Percentiles rank a stretch among this genome's conserved stretches.
Conservation (phyloP, 2,329 filamentous ascomycete genomes). For the Penicillium sclerotigenum region DNA sequence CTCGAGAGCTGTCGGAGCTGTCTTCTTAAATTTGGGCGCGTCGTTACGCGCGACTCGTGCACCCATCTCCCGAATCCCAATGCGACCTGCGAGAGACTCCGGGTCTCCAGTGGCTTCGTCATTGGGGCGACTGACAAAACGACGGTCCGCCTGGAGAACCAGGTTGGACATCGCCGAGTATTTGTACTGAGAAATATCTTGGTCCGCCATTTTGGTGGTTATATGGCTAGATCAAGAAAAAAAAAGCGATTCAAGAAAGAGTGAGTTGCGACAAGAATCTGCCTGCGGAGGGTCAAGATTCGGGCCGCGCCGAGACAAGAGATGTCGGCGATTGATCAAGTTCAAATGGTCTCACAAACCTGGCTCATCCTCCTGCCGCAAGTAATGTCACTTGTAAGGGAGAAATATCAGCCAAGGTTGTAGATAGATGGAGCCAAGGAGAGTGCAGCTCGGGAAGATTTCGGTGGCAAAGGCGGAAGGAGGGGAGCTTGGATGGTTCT, state of each 20-base stretch:
- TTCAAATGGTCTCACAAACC: constrained; percentile 35
- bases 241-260: constrained; percentile 17
- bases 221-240: constrained; percentile 10
- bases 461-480: constrained; percentile 38
- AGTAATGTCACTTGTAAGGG: constrained; percentile 26
- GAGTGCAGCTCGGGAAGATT: constrained; percentile 34
- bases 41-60: constrained; percentile 73
- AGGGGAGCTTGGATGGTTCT: constrained; percentile 24
- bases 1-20: constrained; percentile 66
- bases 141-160: constrained; percentile 98
- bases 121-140: constrained; percentile 85
- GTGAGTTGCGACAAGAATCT: constrained; percentile 29
- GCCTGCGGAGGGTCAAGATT: constrained; percentile 33
- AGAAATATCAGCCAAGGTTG: constrained; percentile 30
- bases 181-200: constrained; percentile 90
- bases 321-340: constrained; percentile 21
- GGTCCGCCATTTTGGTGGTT: constrained; percentile 62
- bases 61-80: constrained; percentile 95
- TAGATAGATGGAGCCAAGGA: constrained; percentile 21
- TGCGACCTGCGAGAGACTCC: constrained; percentile 89
- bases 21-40: constrained; percentile 78
- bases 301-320: constrained; percentile 32
- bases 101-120: constrained; percentile 97
- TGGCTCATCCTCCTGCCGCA: constrained; percentile 37
- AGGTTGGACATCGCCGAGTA: constrained; percentile 99